Conservation (phyloP, 768 basidiomycete species). For the Tulasnella sp. region DNA sequence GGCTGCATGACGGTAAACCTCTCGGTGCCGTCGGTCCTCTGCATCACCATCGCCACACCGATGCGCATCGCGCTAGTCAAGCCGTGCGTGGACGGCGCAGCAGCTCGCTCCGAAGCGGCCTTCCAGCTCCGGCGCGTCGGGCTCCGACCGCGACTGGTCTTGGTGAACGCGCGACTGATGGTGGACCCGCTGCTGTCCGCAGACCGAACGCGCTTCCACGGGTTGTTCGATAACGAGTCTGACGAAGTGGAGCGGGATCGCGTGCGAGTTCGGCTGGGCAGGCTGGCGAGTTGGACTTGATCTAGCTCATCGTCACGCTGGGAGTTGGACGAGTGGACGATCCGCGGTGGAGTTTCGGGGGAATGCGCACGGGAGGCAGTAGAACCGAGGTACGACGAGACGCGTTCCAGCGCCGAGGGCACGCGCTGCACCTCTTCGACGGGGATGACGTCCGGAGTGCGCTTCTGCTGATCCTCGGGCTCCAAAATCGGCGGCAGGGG, state of each 20-base stretch:
- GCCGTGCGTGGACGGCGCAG: background rate
- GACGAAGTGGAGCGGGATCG: background rate
- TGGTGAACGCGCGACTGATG: background rate
- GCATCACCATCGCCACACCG: background rate
- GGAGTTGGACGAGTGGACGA: slow-evolving; percentile 6
- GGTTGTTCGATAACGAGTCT: background rate
- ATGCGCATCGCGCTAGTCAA: background rate
- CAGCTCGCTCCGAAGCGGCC: slow-evolving; percentile 12
- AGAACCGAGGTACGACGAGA: background rate
- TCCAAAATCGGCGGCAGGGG: background rate
- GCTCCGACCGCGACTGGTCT: background rate
- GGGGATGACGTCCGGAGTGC: no score
- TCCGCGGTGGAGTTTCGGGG: slow-evolving; percentile 16
- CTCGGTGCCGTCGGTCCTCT: background rate
- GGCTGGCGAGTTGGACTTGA: background rate
- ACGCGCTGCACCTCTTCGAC: background rate
- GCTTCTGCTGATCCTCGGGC: background rate
- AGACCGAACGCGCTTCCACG: background rate
- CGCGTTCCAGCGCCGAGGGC: background rate
- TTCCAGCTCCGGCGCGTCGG: slow-evolving; percentile 21
- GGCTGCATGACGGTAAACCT: background rate
- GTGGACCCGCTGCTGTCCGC: background rate
- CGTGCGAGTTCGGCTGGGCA: background rate
- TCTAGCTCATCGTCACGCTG: background rate
- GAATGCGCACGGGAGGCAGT: background rate